Conservation (phyloP, 345 rosid species). For the Gossypium bickii region DNA sequence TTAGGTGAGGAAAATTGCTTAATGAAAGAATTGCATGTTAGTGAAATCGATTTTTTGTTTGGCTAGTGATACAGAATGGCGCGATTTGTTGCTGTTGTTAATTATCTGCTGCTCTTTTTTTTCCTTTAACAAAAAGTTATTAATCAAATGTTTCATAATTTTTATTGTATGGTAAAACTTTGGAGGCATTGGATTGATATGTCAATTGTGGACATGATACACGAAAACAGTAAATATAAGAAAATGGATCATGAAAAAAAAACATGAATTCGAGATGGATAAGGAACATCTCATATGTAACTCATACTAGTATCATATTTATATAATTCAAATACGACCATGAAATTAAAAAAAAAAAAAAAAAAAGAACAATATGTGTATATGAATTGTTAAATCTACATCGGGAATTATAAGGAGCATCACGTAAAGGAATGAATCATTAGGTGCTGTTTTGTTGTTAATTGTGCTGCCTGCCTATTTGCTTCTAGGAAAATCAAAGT, state of each 20-base stretch:
- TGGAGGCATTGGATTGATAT: background rate
- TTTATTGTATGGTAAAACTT: background rate
- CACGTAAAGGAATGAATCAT: background rate
- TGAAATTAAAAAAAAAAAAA: background rate
- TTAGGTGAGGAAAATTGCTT: background rate
- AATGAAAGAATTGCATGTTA: constrained; percentile 6
- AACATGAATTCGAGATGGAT: background rate
- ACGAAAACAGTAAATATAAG: background rate
- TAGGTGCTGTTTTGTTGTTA: background rate
- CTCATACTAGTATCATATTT: background rate
- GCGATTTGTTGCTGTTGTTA: background rate
- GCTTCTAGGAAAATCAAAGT: background rate
- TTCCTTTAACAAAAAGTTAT: background rate
- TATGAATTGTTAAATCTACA: background rate
- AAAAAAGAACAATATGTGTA: background rate
- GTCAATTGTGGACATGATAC: background rate
- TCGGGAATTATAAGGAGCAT: background rate
- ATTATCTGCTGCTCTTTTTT: background rate
- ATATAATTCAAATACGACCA: background rate
- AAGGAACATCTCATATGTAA: background rate
- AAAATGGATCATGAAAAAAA: no score
- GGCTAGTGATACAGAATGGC: background rate
- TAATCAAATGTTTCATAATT: background rate
- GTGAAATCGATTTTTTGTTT: background rate
- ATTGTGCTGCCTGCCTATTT: background rate